Conservation (phyloP, 2,329 filamentous ascomycete species). For the Alternaria sp. region DNA sequence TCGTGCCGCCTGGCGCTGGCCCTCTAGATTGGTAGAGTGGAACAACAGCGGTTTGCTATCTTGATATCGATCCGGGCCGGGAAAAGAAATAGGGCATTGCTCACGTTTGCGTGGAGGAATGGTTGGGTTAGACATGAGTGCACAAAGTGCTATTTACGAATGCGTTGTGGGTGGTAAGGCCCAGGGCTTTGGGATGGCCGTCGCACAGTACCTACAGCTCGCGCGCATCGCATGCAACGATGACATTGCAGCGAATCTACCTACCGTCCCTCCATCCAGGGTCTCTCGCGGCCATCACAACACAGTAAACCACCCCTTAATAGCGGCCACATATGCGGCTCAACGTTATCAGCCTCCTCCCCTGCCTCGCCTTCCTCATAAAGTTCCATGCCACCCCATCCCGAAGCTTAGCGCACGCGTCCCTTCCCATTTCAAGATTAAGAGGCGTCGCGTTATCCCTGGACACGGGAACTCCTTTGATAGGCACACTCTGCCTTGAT, state of each 20-base stretch:
- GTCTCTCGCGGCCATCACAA: neutral
- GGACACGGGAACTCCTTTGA: conserved; percentile 16
- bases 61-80: neutral
- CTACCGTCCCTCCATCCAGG: neutral
- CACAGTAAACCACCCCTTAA: neutral
- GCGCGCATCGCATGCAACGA: neutral
- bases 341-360: conserved; percentile 25
- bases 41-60: conserved; percentile 3
- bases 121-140: neutral
- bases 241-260: neutral
- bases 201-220: neutral
- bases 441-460: conserved; percentile 21
- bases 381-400: neutral
- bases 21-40: conserved; percentile 1
- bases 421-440: conserved; percentile 16
- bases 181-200: neutral
- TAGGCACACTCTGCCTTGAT: conserved; percentile 2
- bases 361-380: conserved; percentile 6
- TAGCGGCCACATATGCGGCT: conserved; percentile 28
- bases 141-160: conserved; percentile 6
- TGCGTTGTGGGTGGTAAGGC: neutral
- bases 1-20: neutral
- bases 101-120: conserved; percentile 1
- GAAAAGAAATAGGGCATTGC: neutral
- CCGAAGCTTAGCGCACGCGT: conserved; percentile 2